Evolutionary conservation across 139 green algal species (phyloP).

Genomic region (Micractinium sp.): DNA sequence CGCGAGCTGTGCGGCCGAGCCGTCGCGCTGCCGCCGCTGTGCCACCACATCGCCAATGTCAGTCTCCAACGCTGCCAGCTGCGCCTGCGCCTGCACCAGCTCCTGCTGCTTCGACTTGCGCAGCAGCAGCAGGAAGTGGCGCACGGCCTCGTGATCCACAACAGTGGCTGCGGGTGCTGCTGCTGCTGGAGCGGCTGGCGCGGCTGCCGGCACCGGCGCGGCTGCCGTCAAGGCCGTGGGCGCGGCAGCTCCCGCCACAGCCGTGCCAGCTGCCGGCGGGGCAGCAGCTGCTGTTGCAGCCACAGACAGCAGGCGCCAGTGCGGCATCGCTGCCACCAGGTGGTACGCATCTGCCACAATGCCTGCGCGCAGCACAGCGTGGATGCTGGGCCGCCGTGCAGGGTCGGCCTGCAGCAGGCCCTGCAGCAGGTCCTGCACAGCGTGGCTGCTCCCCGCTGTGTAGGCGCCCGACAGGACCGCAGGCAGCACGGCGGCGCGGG

Average conservation of each 20-base stretch:
- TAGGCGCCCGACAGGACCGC: neutral
- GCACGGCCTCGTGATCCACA: slow-evolving; percentile 39
- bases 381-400: neutral
- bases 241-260: neutral
- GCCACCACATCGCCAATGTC: slow-evolving; percentile 33
- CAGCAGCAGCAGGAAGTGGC: slow-evolving; percentile 57
- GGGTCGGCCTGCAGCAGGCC: slow-evolving; percentile 39
- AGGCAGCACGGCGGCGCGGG: slow-evolving; percentile 1
- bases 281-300: neutral
- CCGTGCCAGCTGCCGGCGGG: neutral
- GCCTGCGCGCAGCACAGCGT: slow-evolving; percentile 22
- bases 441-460: neutral
- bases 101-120: slow-evolving; percentile 44
- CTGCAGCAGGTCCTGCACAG: slow-evolving; percentile 36
- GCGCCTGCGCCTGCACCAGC: neutral
- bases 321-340: neutral
- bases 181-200: neutral
- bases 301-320: slow-evolving; percentile 19
- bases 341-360: neutral
- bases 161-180: neutral
- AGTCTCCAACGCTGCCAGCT: slow-evolving; percentile 46
- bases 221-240: neutral
- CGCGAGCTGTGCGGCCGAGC: neutral
- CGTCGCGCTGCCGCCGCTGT: slow-evolving; percentile 3
- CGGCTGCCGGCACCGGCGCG: neutral